These are phyloP conservation scores for Astrephomene gubernaculifera DNA, from an alignment of 139 green algal genomes.

Conservation along the genomic window DNA sequence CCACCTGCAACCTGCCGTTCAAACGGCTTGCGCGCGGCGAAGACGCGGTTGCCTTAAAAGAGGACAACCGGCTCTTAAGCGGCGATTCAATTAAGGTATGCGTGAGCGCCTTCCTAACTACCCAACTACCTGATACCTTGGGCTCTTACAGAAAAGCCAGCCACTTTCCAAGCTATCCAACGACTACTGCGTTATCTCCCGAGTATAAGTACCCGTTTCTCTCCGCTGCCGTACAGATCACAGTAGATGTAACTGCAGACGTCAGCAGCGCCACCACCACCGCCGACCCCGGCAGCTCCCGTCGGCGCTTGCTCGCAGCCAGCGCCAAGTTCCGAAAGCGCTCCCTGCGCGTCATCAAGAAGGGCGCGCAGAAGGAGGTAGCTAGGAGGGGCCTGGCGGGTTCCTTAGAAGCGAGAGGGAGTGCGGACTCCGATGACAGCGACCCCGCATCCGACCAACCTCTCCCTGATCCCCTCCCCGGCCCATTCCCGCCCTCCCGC, in stretches of 20 bases:
- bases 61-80: not conserved
- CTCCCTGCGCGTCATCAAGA: not conserved
- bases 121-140: too few species aligned
- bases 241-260: not conserved
- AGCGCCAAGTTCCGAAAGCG: not conserved
- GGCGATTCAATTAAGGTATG: conserved; percentile 3
- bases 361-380: not conserved
- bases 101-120: too few species aligned
- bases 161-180: not conserved
- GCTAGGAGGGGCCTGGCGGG: not conserved
- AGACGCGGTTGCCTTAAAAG: not conserved
- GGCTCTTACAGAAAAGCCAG: not conserved
- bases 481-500: not conserved
- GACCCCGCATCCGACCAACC: too few species aligned
- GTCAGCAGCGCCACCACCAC: too few species aligned
- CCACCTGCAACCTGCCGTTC: not conserved
- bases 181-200: not conserved
- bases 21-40: not conserved
- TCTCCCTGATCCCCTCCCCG: not conserved
- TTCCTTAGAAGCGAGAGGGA: not conserved
- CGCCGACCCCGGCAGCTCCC: too few species aligned
- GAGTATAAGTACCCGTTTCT: not conserved
- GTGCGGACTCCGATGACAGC: not conserved
- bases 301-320: too few species aligned
- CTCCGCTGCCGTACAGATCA: not conserved